Evolutionary conservation across 352 stramenopile species (phyloP), one percentile per base, ranked within the genome.

Genomic region (Globisporangium perplexum): DNA sequence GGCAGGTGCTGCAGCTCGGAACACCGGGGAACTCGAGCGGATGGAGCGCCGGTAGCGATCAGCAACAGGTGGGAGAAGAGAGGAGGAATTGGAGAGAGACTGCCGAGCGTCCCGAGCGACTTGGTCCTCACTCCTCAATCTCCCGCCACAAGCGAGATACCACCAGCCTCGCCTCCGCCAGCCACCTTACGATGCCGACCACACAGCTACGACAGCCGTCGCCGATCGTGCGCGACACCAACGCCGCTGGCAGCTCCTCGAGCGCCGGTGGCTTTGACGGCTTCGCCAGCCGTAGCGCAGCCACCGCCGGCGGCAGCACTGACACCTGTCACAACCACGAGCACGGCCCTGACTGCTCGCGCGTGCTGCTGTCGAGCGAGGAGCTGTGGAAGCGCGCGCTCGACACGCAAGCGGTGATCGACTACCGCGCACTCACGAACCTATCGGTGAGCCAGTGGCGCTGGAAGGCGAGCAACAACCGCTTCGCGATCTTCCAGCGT

Each of bases 381-480:
- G 55, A 55, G 41, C 56, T 62, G 31, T 53, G 50, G 49, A 46
- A 49, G 49, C 56, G 49, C n/a, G 50, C 50, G 18, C 20, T 20
- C 6, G 56, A 47, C 31, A 53, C 56, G 31, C 47, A 43, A 4
- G 49, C 22, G 7, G 23, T 23, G 20, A 62, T 62, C 30, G 26
- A 62, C 50, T 62, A 57, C 33, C 49, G 49, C 1, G 7, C 30
- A 23, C 49, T 62, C 26, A 53, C 42, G 14, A 36, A 57, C 33
- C 49, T 62, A 7, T 47, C 49, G 1, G 49, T 62, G 31, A 55
- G 31, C n/a, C 49, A 49, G 49, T 57, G 56, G 56, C 43, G 44
- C n/a, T 62, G 56, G 56, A 56, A 62, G 42, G 43, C 41, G 42
- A 62, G 49, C 56, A 62, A 38, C 42, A 57, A 53, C 50, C 42